Base-by-base conservation (phyloP, 495 filamentous ascomycete species). In the Chaetomium cochliodes region DNA sequence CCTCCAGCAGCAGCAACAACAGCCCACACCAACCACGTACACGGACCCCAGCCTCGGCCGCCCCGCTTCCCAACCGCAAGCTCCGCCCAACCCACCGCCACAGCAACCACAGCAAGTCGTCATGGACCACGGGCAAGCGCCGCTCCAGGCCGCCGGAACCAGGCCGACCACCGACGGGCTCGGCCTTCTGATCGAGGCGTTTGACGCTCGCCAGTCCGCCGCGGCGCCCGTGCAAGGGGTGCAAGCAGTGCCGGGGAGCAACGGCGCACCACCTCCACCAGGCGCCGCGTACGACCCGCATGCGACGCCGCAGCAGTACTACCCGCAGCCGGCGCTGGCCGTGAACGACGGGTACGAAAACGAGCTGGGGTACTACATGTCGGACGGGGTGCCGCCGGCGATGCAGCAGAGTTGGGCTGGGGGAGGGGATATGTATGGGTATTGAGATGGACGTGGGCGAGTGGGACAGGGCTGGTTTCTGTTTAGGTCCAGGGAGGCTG, bases 271-370 rank as follows among this genome's bases (percentile, higher is more conserved):
- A 23, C 25, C 41, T 20, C 60, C 37, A n/a, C 41, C 41, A 13
- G 61, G 52, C 12, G 4, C 52, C 28, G 61, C 23, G 20, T 63
- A 74, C 54, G 74, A 73, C 53, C 70, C 70, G 13, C 65, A 66
- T 2, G 39, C 50, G 16, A 28, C 66, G 20, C 56, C 62, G 9
- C 72, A 69, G 33, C 62, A 65, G 15, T 72, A 74, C 37, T 74
- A 68, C 33, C 54, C 63, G 26, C 67, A 59, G 39, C 46, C 57
- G 47, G 60, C 52, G 54, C 58, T 71, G 59, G 58, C 61, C 5
- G 47, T 65, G 22, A 71, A 68, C 18, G 74, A 76, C 46, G 74
- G 74, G 22, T 76, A 74, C 42, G 72, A 74, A 65, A 54, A 70
- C 42, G 72, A 76, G 55, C 50, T 76, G 42, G 66, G 67, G 37